Percentiles rank a stretch among this genome's conserved stretches.
Conservation (phyloP, 441 rosid genomes). For the Eutrema salsugineum region DNA sequence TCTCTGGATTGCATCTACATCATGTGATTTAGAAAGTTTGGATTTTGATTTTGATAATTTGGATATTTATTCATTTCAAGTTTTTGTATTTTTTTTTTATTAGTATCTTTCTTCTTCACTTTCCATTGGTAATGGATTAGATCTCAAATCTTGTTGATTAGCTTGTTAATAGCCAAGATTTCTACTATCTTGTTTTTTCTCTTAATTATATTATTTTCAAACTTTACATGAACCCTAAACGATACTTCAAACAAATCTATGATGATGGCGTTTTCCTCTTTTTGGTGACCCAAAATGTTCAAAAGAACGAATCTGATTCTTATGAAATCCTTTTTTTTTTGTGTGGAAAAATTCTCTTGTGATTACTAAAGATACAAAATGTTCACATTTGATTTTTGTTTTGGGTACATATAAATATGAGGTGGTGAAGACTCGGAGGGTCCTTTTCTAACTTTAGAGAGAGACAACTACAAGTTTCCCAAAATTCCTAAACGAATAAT, state of each 20-base stretch:
- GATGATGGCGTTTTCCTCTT: neutral
- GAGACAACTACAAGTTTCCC: neutral
- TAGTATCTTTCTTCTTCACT: no score
- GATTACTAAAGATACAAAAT: neutral
- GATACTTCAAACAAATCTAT: neutral
- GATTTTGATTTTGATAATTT: no score
- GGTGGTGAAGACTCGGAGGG: conserved; percentile 4
- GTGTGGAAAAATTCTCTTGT: neutral
- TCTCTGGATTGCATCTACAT: no score
- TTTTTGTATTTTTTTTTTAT: no score
- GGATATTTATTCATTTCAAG: no score
- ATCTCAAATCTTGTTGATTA: no score
- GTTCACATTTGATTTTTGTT: neutral
- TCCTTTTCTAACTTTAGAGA: conserved; percentile 1
- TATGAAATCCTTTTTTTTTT: neutral
- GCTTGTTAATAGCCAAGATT: no score
- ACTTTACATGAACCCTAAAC: neutral
- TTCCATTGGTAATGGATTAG: no score
- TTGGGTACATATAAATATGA: neutral
- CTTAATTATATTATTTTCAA: neutral
- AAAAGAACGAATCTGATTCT: neutral
- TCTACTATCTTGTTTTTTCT: neutral
- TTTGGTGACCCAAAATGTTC: neutral
- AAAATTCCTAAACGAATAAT: neutral
- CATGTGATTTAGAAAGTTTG: no score